phyloP scores from a whole-genome alignment of 352 stramenopile genomes.

The Globisporangium yorkense region DNA sequence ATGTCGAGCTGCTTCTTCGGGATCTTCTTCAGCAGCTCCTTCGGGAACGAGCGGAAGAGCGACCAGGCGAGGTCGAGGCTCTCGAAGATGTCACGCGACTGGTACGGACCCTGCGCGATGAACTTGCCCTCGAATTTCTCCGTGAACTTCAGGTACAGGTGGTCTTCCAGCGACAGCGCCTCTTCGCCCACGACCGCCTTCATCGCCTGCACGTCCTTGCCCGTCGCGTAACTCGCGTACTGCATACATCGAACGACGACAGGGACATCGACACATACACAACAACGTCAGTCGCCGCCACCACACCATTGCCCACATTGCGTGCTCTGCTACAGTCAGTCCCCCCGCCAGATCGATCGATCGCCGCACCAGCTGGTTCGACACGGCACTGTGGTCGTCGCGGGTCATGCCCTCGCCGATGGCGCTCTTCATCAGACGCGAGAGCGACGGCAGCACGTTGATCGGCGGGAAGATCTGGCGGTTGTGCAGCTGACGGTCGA shows the following conservation, averaged over 20 bases:
- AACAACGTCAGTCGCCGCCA: slow-evolving; percentile 1
- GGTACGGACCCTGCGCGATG: slow-evolving; percentile 95
- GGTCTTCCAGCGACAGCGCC: slow-evolving; percentile 98
- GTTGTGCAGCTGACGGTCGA: slow-evolving; percentile 97
- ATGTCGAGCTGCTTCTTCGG: slow-evolving; percentile 97
- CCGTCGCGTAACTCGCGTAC: slow-evolving; percentile 84
- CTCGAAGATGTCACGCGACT: slow-evolving; percentile 98
- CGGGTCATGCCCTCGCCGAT: slow-evolving; percentile 99
- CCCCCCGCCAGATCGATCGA: slow-evolving; percentile 5
- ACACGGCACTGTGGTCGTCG: slow-evolving; percentile 97
- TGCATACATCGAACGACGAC: slow-evolving; percentile 14
- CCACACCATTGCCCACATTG: neutral
- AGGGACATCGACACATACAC: neutral
- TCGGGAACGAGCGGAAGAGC: slow-evolving; percentile 98
- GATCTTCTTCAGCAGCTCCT: slow-evolving; percentile 99
- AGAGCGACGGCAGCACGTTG: slow-evolving; percentile 98
- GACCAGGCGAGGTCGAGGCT: slow-evolving; percentile 98
- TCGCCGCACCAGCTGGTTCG: slow-evolving; percentile 94
- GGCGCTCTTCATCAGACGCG: slow-evolving; percentile 99
- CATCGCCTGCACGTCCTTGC: slow-evolving; percentile 99
- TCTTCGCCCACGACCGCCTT: slow-evolving; percentile 99
- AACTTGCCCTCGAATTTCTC: slow-evolving; percentile 99
- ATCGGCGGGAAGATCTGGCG: slow-evolving; percentile 99
- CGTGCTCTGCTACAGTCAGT: neutral
- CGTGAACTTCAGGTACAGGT: slow-evolving; percentile 99